Conservation (phyloP, 345 rosid genomes). For the Melaleuca alternifolia region DNA sequence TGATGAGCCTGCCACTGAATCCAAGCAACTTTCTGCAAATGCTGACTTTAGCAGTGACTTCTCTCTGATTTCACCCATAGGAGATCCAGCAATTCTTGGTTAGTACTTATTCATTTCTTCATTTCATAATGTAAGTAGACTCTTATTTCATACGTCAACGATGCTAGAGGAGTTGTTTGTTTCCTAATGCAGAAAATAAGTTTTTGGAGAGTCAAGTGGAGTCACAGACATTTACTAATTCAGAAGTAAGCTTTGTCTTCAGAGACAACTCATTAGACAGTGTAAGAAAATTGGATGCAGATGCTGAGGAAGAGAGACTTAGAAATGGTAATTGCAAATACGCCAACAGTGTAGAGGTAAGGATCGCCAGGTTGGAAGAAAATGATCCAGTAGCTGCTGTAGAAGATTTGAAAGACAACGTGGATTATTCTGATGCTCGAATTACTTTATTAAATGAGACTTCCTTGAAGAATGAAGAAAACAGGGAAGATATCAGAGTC, state of each 20-base stretch:
- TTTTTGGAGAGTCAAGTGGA: background rate
- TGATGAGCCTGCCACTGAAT: background rate
- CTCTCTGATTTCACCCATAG: background rate
- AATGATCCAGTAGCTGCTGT: background rate
- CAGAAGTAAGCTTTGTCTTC: background rate
- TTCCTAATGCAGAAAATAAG: background rate
- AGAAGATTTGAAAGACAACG: background rate
- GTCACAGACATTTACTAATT: background rate
- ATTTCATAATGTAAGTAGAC: background rate
- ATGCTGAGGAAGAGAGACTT: background rate
- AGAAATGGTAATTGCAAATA: background rate
- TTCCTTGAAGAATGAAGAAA: background rate
- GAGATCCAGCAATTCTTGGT: background rate
- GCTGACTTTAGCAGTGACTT: background rate
- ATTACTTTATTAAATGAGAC: background rate
- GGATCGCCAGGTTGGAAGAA: background rate
- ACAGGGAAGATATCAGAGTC: background rate
- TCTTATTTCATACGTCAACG: background rate
- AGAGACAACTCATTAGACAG: background rate
- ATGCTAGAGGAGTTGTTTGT: background rate
- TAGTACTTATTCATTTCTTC: background rate
- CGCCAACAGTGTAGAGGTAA: background rate
- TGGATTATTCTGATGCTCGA: background rate
- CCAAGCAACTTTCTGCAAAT: background rate
- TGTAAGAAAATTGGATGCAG: background rate